phyloP scores from a whole-genome alignment of 768 basidiomycete species.

The Asterophora parasitica region DNA sequence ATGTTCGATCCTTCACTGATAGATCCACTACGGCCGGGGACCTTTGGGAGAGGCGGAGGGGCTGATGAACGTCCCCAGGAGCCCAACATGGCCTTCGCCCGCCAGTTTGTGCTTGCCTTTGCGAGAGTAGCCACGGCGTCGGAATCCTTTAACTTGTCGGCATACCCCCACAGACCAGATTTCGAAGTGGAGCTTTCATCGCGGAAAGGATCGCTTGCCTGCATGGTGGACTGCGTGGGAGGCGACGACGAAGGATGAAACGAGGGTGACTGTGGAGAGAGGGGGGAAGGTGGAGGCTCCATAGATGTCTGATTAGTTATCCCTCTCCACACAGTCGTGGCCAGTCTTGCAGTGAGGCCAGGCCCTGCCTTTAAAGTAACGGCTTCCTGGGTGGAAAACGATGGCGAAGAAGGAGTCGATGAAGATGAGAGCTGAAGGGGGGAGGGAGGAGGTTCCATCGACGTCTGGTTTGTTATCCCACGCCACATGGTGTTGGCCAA shows the following conservation, averaged over 20 bases:
- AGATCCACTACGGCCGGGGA: slow-evolving; percentile 6
- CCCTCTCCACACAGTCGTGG: slow-evolving; percentile 69
- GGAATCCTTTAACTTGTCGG: slow-evolving; percentile 69
- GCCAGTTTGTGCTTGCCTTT: slow-evolving; percentile 75
- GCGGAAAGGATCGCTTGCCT: slow-evolving; percentile 2
- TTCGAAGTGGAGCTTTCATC: not conserved
- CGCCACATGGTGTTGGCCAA: slow-evolving; percentile 67
- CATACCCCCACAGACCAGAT: slow-evolving; percentile 60
- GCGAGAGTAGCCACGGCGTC: slow-evolving; percentile 66
- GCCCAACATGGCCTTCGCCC: slow-evolving; percentile 54
- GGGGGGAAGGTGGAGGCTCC: slow-evolving; percentile 47
- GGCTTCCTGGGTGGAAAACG: slow-evolving; percentile 13
- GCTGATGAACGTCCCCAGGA: slow-evolving; percentile 28
- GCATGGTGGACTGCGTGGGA: slow-evolving; percentile 5
- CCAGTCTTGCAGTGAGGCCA: slow-evolving; percentile 48
- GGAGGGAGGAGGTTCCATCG: slow-evolving; percentile 60
- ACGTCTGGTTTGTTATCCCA: slow-evolving; percentile 70
- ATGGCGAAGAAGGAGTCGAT: slow-evolving; percentile 17
- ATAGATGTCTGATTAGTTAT: slow-evolving; percentile 72
- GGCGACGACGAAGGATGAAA: slow-evolving; percentile 19
- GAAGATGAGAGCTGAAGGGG: slow-evolving; percentile 32
- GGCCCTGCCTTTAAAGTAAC: slow-evolving; percentile 4
- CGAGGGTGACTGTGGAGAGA: slow-evolving; percentile 29
- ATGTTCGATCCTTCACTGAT: slow-evolving; percentile 3
- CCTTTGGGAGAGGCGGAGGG: slow-evolving; percentile 4